Evolutionary conservation across 2,329 filamentous ascomycete species (phyloP).

Genomic region (Camptophora hylomeconis): DNA sequence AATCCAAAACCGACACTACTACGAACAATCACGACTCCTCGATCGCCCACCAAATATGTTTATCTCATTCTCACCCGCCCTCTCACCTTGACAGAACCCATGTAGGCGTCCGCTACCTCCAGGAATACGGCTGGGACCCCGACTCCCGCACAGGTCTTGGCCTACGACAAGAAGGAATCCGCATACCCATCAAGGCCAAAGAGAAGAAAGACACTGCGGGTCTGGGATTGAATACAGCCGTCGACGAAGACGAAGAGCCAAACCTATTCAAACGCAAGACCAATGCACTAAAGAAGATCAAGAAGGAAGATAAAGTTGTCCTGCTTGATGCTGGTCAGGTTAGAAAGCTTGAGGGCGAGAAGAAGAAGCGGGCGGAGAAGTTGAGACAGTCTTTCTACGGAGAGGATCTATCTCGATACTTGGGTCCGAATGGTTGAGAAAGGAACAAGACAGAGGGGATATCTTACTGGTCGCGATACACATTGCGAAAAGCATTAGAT

Average conservation of each 20-base stretch:
- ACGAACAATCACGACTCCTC: conserved; percentile 34
- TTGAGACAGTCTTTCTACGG: conserved; percentile 61
- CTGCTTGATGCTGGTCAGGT: conserved; percentile 59
- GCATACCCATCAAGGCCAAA: conserved; percentile 59
- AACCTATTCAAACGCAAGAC: conserved; percentile 3
- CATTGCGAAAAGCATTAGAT: too few species aligned
- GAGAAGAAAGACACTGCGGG: conserved; percentile 65
- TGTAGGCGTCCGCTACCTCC: conserved; percentile 42
- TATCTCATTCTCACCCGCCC: conserved; percentile 44
- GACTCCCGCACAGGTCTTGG: conserved; percentile 58
- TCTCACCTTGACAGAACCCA: conserved; percentile 45
- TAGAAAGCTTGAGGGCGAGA: conserved; percentile 47
- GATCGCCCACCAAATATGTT: conserved; percentile 43
- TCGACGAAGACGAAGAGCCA: conserved; percentile 13
- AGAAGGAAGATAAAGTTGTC: conserved; percentile 26
- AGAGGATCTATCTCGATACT: conserved; percentile 63
- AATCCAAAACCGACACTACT: conserved; percentile 8
- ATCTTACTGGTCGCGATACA: too few species aligned
- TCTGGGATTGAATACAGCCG: conserved; percentile 41
- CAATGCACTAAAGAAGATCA: conserved; percentile 24
- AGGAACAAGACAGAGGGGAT: too few species aligned
- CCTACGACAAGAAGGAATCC: conserved; percentile 54
- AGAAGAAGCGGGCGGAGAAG: conserved; percentile 49
- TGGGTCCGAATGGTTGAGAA: conserved; percentile 33
- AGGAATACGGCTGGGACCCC: conserved; percentile 47